Base-by-base conservation (phyloP, 306 rosid genomes). In the Ziziphus jujuba region DNA sequence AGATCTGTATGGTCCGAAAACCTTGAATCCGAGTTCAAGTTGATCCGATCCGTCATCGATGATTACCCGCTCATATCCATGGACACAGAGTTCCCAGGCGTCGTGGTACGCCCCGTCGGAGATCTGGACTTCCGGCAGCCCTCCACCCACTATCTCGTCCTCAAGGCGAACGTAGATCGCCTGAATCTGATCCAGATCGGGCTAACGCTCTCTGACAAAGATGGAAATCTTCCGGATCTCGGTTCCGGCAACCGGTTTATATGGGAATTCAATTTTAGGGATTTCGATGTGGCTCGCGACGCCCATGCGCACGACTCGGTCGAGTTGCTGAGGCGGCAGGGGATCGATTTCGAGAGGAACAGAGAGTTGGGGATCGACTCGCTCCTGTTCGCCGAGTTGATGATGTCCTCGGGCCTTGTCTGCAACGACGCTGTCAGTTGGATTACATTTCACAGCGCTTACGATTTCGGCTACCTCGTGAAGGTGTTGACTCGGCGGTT, bases 21-120 rank as follows among this genome's bases (percentile, higher is more conserved):
- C 28, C 76, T 89, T 2, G 87, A 74, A 2, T 56, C 62, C 19
- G 96, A 89, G 69, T 72, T 89, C 40, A 15, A 40, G 6, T 38
- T 80, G 73, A 86, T 89, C 66, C 73, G 82, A 11, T 76, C 82
- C 14, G 48, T 64, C 1, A 61, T 89, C 16, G 87, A 86, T 48
- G 62, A 54, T 0, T 56, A 34, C 66, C 90, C 90, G 0, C 9
- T 69, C 13, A 55, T 87, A 40, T 66, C 97, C 7, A 90, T 90
- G 97, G 95, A 90, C 31, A 90, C 97, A 1, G 97, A 89, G 64
- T 90, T 90, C 45, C 97, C 97, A 5, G 97, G 97, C 24, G 81
- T 90, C 9, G 85, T 90, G 1, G 44, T 74, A 67, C 82, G 78
- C 12, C 76, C 80, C 7, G 84, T 1, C 80, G 14, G 70, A 0